These are phyloP conservation scores for Chrysosporium queenslandicum DNA, from an alignment of 2,329 filamentous ascomycete species.

Conservation along the genomic window DNA sequence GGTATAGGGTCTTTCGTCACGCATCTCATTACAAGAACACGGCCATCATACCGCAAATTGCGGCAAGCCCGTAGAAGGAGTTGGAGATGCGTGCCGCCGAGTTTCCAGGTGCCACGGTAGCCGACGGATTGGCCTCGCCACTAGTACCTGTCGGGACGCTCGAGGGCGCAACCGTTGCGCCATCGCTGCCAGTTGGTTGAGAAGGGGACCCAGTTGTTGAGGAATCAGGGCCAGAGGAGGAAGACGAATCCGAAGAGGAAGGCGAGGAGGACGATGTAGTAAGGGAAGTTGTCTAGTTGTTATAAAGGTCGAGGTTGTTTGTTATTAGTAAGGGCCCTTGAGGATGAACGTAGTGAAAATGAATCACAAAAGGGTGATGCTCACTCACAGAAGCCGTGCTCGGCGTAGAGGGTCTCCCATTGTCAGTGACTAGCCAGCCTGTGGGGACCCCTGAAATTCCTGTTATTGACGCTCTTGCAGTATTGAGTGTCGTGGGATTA, in stretches of 20 bases:
- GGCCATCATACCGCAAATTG: background rate
- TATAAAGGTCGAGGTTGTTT: background rate
- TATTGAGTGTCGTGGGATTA: constrained; percentile 46
- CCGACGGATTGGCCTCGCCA: background rate
- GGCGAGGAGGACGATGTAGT: constrained; percentile 1
- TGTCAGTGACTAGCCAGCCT: constrained; percentile 69
- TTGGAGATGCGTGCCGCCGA: background rate
- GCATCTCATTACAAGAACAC: background rate
- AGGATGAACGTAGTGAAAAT: background rate
- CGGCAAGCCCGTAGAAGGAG: constrained; percentile 1
- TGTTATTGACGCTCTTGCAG: constrained; percentile 38
- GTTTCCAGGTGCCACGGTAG: constrained; percentile 6
- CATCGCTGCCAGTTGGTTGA: constrained; percentile 1
- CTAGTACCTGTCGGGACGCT: background rate
- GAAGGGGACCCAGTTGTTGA: constrained; percentile 6
- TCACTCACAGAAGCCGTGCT: constrained; percentile 58
- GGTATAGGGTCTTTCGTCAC: background rate
- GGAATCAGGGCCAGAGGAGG: constrained; percentile 18
- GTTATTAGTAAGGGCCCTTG: background rate
- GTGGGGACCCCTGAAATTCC: constrained; percentile 52
- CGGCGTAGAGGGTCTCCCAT: constrained; percentile 62
- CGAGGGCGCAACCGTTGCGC: background rate
- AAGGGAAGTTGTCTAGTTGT: constrained; percentile 21
- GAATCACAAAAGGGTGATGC: constrained; percentile 29
- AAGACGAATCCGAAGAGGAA: constrained; percentile 10